Evolutionary conservation across 805 yeast genomes (phyloP).

Genomic region (Barnettozyma californica): DNA sequence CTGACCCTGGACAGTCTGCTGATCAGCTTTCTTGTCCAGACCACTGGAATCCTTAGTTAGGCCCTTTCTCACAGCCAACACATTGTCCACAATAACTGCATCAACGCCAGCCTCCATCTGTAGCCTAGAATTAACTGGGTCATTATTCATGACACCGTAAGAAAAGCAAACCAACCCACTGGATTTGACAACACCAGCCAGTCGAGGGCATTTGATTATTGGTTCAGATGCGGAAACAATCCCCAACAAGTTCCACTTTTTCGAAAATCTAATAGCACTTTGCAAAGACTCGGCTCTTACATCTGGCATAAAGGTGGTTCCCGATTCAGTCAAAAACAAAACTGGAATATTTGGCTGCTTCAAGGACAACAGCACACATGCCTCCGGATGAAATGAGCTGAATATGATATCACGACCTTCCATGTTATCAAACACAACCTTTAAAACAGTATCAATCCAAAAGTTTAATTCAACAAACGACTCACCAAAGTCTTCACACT

Average conservation of each 20-base stretch:
- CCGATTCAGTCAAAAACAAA: conserved; percentile 83
- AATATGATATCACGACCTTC: conserved; percentile 82
- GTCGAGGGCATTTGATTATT: conserved; percentile 81
- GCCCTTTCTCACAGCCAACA: conserved; percentile 86
- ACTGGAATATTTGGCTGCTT: conserved; percentile 94
- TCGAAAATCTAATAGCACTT: conserved; percentile 85
- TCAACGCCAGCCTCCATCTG: conserved; percentile 95
- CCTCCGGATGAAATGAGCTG: conserved; percentile 92
- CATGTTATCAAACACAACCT: conserved; percentile 71
- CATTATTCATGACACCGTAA: conserved; percentile 80
- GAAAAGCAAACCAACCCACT: conserved; percentile 91
- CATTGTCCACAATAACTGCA: conserved; percentile 97
- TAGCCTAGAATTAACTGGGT: conserved; percentile 73
- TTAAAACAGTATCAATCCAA: conserved; percentile 83
- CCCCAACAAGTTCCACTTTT: conserved; percentile 86
- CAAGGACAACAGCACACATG: conserved; percentile 76
- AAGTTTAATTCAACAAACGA: conserved; percentile 76
- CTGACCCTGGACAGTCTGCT: background rate
- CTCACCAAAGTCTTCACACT: conserved; percentile 82
- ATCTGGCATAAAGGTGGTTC: conserved; percentile 84
- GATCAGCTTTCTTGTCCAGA: background rate
- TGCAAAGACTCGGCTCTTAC: conserved; percentile 82
- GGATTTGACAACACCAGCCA: conserved; percentile 86
- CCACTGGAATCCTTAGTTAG: conserved; percentile 36
- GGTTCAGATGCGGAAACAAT: conserved; percentile 88